A percentile compares a stretch with the other conserved stretches of the same genome.
Conservation (phyloP, 129 eudicot genomes). For the Pittosporum tobira region DNA sequence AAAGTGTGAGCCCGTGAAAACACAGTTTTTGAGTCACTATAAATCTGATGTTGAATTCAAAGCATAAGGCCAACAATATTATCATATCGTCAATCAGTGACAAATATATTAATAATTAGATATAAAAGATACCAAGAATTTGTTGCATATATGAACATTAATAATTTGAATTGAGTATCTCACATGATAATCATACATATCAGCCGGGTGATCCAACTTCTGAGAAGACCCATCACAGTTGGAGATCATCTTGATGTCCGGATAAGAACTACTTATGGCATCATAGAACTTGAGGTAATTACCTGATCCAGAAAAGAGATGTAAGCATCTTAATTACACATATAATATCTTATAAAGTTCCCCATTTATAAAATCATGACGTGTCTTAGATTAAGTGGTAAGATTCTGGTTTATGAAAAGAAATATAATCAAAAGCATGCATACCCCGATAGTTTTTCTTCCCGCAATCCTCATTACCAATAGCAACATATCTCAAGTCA, state of each 20-base stretch:
- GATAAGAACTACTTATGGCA: slow-evolving; percentile 63
- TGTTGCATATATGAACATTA: not conserved
- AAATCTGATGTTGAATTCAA: slow-evolving; percentile 29
- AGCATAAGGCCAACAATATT: not conserved
- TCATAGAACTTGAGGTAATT: slow-evolving; percentile 65
- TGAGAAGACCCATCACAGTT: slow-evolving; percentile 70
- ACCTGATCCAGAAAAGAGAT: slow-evolving; percentile 28
- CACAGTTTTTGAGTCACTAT: slow-evolving; percentile 44
- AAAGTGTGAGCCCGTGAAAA: slow-evolving; percentile 45
- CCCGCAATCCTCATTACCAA: slow-evolving; percentile 84
- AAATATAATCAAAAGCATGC: slow-evolving; percentile 6
- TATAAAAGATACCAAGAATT: not conserved
- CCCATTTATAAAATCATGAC: not conserved
- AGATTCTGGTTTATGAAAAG: not conserved
- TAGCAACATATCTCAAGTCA: slow-evolving; percentile 67
- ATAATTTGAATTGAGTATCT: slow-evolving; percentile 17
- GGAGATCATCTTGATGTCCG: slow-evolving; percentile 75
- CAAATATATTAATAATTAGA: not conserved
- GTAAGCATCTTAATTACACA: not conserved
- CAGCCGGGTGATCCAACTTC: slow-evolving; percentile 83
- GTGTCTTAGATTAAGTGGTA: not conserved
- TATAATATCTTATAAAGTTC: not conserved
- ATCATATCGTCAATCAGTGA: not conserved
- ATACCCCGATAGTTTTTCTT: slow-evolving; percentile 59
- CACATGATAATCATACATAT: slow-evolving; percentile 85